Evolutionary conservation across 306 rosid genomes (phyloP).

Genomic region (Prunus campanulata): DNA sequence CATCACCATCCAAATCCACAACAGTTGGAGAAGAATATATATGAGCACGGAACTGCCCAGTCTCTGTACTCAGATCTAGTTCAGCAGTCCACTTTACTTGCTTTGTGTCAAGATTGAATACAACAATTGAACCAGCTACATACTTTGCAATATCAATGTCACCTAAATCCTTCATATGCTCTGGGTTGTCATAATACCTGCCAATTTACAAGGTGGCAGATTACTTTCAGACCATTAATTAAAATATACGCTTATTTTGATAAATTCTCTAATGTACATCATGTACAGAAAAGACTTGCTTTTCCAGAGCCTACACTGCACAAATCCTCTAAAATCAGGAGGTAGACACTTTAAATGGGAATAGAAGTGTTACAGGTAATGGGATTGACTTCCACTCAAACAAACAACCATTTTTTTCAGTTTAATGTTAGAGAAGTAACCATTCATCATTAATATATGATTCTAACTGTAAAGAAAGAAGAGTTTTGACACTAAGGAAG

Average conservation of each 20-base stretch:
- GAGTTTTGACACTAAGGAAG: slow-evolving; percentile 17
- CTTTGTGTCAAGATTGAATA: slow-evolving; percentile 84
- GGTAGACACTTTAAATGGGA: neutral
- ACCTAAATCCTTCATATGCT: slow-evolving; percentile 86
- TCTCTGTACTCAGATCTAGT: slow-evolving; percentile 88
- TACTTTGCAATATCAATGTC: slow-evolving; percentile 85
- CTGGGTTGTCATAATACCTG: slow-evolving; percentile 96
- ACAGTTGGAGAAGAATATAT: slow-evolving; percentile 91
- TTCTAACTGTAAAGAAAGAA: neutral
- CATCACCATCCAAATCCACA: slow-evolving; percentile 95
- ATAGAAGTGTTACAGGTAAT: neutral
- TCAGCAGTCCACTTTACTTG: slow-evolving; percentile 92
- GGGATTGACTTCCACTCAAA: neutral
- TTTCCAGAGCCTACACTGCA: neutral
- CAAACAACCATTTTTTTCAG: neutral
- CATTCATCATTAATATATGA: neutral
- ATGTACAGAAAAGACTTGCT: neutral
- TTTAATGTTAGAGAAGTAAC: neutral
- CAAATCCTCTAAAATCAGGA: neutral
- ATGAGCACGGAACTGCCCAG: slow-evolving; percentile 63
- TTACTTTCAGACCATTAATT: slow-evolving; percentile 37
- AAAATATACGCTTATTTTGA: neutral
- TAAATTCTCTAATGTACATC: neutral
- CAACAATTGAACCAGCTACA: slow-evolving; percentile 92
- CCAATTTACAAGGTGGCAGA: slow-evolving; percentile 40